Evolutionary conservation across 306 rosid species (phyloP), one percentile per base, ranked within the genome.

Genomic region (Dalbergia cultrata): DNA sequence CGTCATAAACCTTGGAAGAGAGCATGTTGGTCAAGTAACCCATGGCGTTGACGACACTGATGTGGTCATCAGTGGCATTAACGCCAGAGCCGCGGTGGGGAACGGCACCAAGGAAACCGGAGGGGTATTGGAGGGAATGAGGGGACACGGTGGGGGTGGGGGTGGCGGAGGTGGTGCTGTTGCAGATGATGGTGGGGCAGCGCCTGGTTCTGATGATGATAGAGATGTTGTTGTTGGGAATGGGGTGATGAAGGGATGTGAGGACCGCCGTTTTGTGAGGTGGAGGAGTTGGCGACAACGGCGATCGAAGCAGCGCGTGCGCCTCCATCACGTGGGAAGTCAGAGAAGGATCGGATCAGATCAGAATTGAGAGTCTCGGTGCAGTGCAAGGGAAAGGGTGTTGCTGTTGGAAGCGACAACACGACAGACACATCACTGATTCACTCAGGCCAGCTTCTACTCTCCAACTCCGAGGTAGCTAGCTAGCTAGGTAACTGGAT

Each of bases 1-100:
- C 94, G 14, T 93, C 98, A 31, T 95, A 95, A 6, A 92, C 99
- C 86, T 88, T 91, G 0, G 99, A 93, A 13, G 94, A 66, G 21
- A 95, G 86, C 18, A 96, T 96, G 49, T 79, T 88, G 0, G 93
- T 96, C 90, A 95, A 83, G 72, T 93, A 93, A 22, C 41, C 72
- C 97, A 95, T 83, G 21, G 96, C 94, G 56, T 77, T 75, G 6
- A 76, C 58, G 58, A 5, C 58, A 7, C 19, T 53, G 58, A 5
- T 53, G 18, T 5, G 1, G 54, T 49, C 54, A 5, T 9, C 12
- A 9, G 7, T n/a, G 58, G 14, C 58, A 16, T 10, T 13, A 13
- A 18, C 0, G 58, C 8, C 7, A 18, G 58, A 53, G 12, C 7
- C 0, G 58, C 58, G 58, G 19, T 53, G 18, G 19, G 58, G 58